These are phyloP conservation scores for Collybia nuda DNA, from an alignment of 768 basidiomycete species.

Conservation along the genomic window DNA sequence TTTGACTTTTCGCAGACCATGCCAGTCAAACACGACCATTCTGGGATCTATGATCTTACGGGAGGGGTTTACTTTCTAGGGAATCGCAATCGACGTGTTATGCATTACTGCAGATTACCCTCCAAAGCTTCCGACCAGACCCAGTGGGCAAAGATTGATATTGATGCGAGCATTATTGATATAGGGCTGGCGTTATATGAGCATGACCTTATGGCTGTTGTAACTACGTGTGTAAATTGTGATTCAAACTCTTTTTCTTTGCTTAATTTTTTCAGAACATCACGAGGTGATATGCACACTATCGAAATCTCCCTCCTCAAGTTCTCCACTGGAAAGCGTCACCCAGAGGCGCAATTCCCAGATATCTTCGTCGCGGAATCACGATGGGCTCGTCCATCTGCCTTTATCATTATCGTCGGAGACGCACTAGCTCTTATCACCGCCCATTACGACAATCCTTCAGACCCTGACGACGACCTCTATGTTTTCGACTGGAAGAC, in stretches of 20 bases:
- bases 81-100: conserved; percentile 17
- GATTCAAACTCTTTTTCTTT: background rate
- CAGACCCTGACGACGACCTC: conserved; percentile 24
- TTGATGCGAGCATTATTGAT: conserved; percentile 34
- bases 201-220: conserved; percentile 42
- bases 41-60: conserved; percentile 42
- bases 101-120: conserved; percentile 37
- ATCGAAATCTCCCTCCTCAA: conserved; percentile 24
- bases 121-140: conserved; percentile 19
- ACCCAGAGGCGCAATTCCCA: conserved; percentile 30
- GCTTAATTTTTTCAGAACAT: background rate
- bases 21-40: conserved; percentile 8
- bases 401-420: conserved; percentile 47
- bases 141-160: conserved; percentile 26
- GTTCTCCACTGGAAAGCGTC: conserved; percentile 34
- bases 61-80: conserved; percentile 42
- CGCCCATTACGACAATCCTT: conserved; percentile 16
- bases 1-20: conserved; percentile 8
- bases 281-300: background rate
- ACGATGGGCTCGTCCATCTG: conserved; percentile 21
- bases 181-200: conserved; percentile 43
- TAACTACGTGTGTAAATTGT: conserved; percentile 33
- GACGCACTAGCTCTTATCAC: conserved; percentile 40
- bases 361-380: conserved; percentile 28
- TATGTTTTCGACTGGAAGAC: conserved; percentile 46